phyloP scores from a whole-genome alignment of 139 green algal species.

The Asterochloris sp. region DNA sequence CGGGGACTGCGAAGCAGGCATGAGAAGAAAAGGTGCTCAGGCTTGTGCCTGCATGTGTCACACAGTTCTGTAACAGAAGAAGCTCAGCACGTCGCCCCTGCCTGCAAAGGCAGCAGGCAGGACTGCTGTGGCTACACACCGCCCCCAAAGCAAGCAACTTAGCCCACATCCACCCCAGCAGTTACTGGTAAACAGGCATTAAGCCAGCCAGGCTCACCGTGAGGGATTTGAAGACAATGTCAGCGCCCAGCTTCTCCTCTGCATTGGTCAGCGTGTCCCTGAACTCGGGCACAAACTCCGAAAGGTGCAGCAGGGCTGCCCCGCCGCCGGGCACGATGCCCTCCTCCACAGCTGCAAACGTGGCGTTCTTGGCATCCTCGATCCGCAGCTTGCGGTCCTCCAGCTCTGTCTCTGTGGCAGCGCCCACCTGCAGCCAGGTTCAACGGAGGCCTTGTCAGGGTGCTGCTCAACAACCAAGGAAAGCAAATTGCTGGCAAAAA shows the following conservation, averaged over 20 bases:
- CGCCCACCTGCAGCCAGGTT: conserved; percentile 74
- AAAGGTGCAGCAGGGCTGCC: conserved; percentile 92
- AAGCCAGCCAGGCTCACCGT: neutral
- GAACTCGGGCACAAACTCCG: conserved; percentile 79
- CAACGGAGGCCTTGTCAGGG: too few species aligned
- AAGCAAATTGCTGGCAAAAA: too few species aligned
- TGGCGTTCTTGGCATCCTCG: conserved; percentile 99
- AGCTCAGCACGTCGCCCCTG: too few species aligned
- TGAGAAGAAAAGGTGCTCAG: neutral
- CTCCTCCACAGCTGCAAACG: conserved; percentile 96
- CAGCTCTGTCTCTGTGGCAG: conserved; percentile 96
- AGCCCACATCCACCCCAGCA: neutral
- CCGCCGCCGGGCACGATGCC: conserved; percentile 91
- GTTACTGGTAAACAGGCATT: neutral
- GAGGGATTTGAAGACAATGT: conserved; percentile 93
- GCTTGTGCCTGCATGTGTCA: too few species aligned
- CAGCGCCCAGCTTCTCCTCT: conserved; percentile 91
- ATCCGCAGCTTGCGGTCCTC: conserved; percentile 99
- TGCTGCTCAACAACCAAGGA: too few species aligned
- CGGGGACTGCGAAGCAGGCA: neutral
- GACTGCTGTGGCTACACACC: neutral
- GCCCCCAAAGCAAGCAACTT: neutral
- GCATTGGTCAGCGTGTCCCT: conserved; percentile 57
- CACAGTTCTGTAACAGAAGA: too few species aligned
- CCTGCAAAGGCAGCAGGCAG: neutral